Conservation (phyloP, 768 basidiomycete genomes). For the Rhizopogon vinicolor region DNA sequence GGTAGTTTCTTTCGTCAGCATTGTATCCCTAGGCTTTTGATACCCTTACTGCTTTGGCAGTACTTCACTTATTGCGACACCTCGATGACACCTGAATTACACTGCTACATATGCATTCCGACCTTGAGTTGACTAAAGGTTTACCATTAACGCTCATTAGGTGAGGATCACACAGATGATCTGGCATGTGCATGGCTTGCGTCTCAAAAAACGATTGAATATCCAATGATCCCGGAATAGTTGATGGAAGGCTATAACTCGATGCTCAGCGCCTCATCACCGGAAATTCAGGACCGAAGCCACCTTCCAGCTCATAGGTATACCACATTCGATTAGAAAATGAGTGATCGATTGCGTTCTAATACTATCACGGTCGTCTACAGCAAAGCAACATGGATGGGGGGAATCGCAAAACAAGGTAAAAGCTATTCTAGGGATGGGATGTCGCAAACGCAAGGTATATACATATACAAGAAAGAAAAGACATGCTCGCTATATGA, state of each 20-base stretch:
- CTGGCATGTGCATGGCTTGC: too few relatives aligned
- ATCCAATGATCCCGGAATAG: too few relatives aligned
- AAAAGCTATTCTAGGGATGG: constrained; percentile 20
- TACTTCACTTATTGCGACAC: background rate
- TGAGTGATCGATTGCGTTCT: background rate
- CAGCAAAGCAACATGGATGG: background rate
- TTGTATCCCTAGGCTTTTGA: constrained; percentile 7
- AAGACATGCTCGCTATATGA: constrained; percentile 1
- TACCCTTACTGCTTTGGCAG: constrained; percentile 3
- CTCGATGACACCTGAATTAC: background rate
- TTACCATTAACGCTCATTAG: too few relatives aligned
- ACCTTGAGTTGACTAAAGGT: too few relatives aligned
- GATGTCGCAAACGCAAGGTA: constrained; percentile 4
- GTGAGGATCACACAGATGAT: too few relatives aligned
- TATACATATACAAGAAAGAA: background rate
- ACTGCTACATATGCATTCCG: too few relatives aligned
- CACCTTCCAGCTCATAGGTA: too few relatives aligned
- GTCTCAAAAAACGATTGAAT: too few relatives aligned
- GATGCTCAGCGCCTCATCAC: too few relatives aligned
- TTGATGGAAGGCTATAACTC: too few relatives aligned
- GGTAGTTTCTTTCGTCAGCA: background rate
- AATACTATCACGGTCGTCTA: background rate
- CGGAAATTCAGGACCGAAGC: too few relatives aligned
- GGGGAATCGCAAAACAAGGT: constrained; percentile 11
- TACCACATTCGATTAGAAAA: background rate